A percentile compares a stretch with the other conserved stretches of the same genome.
phyloP scores from a whole-genome alignment of 805 yeast genomes.

The Pichia heedii region DNA sequence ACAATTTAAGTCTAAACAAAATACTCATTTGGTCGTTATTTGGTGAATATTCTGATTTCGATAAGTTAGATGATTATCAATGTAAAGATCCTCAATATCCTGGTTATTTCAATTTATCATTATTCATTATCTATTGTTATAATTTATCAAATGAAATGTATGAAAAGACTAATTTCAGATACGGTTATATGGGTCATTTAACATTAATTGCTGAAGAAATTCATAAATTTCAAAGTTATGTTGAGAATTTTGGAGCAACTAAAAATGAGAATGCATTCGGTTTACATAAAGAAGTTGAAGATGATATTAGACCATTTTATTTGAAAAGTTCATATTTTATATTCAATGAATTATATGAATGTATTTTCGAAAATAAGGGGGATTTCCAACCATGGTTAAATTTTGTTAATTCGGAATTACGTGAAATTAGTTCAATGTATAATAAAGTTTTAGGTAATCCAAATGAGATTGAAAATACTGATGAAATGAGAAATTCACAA shows the following conservation, averaged over 20 bases:
- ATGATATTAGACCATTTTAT: conserved; percentile 21
- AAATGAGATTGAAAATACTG: conserved; percentile 17
- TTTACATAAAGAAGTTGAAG: conserved; percentile 21
- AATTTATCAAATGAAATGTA: conserved; percentile 25
- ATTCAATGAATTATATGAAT: conserved; percentile 25
- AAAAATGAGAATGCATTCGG: conserved; percentile 26
- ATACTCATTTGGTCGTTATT: conserved; percentile 29
- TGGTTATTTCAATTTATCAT: conserved; percentile 26
- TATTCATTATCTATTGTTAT: conserved; percentile 23
- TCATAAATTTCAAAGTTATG: conserved; percentile 38
- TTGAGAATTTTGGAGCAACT: conserved; percentile 27
- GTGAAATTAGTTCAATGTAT: conserved; percentile 46
- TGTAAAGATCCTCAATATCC: conserved; percentile 17
- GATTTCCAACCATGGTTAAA: conserved; percentile 35
- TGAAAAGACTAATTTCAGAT: conserved; percentile 32
- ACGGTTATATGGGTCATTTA: conserved; percentile 54
- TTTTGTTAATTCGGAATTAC: conserved; percentile 39
- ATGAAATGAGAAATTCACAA: background rate
- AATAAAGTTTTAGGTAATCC: conserved; percentile 49
- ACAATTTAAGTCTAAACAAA: conserved; percentile 26
- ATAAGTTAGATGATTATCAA: conserved; percentile 3
- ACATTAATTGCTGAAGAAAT: conserved; percentile 51
- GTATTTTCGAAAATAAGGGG: conserved; percentile 18
- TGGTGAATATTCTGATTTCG: conserved; percentile 23
- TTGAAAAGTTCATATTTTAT: conserved; percentile 25